Conservation (phyloP, 371 early-diverging fungal species). For the Mortierella sp. region DNA sequence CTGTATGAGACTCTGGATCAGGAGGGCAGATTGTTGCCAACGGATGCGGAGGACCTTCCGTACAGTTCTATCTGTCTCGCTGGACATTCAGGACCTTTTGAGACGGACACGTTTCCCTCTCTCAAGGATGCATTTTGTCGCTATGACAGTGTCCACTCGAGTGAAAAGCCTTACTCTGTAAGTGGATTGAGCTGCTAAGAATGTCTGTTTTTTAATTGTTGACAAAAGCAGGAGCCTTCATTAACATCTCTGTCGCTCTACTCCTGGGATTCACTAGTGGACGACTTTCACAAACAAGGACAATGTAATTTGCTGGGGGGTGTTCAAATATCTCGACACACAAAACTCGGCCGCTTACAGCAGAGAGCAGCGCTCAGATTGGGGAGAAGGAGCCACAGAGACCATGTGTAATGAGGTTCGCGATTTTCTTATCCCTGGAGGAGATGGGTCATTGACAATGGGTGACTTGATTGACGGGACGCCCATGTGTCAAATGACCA, state of each 20-base stretch:
- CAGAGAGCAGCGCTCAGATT: slow-evolving; percentile 19
- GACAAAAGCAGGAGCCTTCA: background rate
- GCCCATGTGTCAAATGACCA: slow-evolving; percentile 14
- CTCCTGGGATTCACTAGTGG: background rate
- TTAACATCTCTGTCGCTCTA: background rate
- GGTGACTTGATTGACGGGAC: slow-evolving; percentile 33
- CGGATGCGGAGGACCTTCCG: slow-evolving; percentile 16
- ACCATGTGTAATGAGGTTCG: slow-evolving; percentile 22
- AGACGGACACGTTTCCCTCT: slow-evolving; percentile 4
- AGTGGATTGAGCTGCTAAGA: background rate
- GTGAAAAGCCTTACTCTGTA: slow-evolving; percentile 17
- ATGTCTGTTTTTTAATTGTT: background rate
- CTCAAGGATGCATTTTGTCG: slow-evolving; percentile 13
- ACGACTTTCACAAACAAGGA: slow-evolving; percentile 5
- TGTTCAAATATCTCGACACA: slow-evolving; percentile 5
- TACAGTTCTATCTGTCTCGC: slow-evolving; percentile 22
- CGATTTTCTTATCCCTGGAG: slow-evolving; percentile 9
- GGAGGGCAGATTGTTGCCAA: background rate
- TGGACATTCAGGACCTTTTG: slow-evolving; percentile 19
- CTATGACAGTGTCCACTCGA: slow-evolving; percentile 11
- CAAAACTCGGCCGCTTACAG: background rate
- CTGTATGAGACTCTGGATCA: slow-evolving; percentile 17
- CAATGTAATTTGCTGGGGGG: slow-evolving; percentile 24
- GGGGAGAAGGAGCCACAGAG: slow-evolving; percentile 14
- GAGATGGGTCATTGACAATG: background rate